Conservation (phyloP, 352 stramenopile genomes). For the Pythium dissotocum region DNA sequence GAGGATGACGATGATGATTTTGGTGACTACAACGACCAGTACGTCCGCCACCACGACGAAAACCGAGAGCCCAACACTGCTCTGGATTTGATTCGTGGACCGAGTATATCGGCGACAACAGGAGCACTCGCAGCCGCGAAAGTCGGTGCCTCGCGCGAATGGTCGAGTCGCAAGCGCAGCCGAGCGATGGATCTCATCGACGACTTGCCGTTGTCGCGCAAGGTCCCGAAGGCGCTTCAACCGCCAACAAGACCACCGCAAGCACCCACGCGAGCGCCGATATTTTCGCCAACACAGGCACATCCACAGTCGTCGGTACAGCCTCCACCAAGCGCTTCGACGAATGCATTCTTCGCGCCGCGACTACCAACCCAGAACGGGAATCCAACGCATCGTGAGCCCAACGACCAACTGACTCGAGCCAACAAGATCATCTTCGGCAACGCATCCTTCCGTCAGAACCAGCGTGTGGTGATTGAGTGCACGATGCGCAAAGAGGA, state of each 20-base stretch:
- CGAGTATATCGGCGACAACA: slow-evolving; percentile 3
- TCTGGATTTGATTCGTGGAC: slow-evolving; percentile 48
- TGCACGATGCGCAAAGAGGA: slow-evolving; percentile 89
- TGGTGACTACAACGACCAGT: not conserved
- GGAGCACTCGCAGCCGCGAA: not conserved
- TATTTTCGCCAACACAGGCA: not conserved
- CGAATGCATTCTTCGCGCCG: slow-evolving; percentile 17
- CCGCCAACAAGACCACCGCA: not conserved
- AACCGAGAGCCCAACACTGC: slow-evolving; percentile 55
- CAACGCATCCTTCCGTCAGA: slow-evolving; percentile 85
- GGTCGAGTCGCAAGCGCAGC: slow-evolving; percentile 12
- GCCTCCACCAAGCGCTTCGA: not conserved
- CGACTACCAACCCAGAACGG: not conserved
- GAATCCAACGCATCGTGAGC: not conserved
- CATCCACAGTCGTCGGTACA: not conserved
- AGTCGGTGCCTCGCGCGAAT: not conserved
- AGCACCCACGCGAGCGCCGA: slow-evolving; percentile 6
- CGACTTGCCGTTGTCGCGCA: slow-evolving; percentile 9
- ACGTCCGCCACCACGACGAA: slow-evolving; percentile 21
- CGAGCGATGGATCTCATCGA: slow-evolving; percentile 6
- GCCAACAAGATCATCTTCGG: slow-evolving; percentile 72
- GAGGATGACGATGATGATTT: slow-evolving; percentile 44
- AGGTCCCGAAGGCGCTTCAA: not conserved
- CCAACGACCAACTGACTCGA: slow-evolving; percentile 42
- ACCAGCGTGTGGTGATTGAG: slow-evolving; percentile 93